These are phyloP conservation scores for Camellia sinensis DNA, from an alignment of 148 eudicot species.

Conservation along the genomic window DNA sequence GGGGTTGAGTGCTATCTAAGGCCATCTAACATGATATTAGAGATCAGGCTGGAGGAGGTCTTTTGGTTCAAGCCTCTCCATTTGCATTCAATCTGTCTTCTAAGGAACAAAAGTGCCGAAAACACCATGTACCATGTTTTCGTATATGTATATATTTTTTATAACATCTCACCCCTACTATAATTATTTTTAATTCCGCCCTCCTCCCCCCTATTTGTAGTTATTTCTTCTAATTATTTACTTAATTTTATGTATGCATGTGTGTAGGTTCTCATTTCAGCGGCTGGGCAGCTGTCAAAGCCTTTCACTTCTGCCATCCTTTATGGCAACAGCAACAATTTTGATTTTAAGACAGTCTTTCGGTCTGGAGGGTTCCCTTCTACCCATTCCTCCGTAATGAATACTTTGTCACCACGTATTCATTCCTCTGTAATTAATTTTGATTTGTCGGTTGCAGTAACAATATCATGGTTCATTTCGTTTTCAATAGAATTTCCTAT, in stretches of 20 bases:
- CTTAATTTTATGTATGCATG: background rate
- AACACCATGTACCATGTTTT: no score
- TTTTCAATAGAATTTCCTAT: conserved; percentile 23
- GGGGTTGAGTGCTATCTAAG: no score
- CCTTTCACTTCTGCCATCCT: conserved; percentile 62
- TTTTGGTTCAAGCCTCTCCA: no score
- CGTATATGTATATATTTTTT: no score
- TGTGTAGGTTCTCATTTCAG: conserved; percentile 68
- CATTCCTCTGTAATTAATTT: background rate
- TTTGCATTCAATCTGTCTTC: no score
- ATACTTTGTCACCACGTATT: background rate
- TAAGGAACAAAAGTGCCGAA: no score
- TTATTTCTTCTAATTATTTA: no score
- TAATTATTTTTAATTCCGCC: no score
- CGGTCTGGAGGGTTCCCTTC: conserved; percentile 96
- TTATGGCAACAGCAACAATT: conserved; percentile 35
- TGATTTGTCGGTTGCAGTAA: background rate
- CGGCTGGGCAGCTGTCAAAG: conserved; percentile 74
- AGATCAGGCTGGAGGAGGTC: no score
- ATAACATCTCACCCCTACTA: no score
- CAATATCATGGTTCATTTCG: conserved; percentile 1
- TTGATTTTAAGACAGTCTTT: conserved; percentile 48
- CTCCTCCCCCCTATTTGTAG: no score
- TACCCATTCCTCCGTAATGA: conserved; percentile 82
- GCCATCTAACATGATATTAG: no score